These are phyloP conservation scores for Penicillium concentricum DNA, from an alignment of 2,329 filamentous ascomycete genomes.

Conservation along the genomic window DNA sequence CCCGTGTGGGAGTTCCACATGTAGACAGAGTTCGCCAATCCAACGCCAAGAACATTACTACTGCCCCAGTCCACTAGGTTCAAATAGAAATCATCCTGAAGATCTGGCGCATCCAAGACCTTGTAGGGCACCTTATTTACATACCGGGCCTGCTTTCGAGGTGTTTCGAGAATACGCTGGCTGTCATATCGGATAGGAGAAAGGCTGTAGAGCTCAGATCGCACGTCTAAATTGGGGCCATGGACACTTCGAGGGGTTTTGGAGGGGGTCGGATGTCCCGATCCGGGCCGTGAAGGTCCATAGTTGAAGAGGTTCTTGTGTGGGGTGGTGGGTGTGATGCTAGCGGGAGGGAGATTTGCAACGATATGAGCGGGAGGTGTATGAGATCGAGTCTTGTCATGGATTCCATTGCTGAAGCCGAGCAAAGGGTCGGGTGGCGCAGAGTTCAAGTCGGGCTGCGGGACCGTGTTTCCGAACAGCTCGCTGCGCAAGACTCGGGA, in stretches of 20 bases:
- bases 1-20: constrained; percentile 97
- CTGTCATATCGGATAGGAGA: constrained; percentile 92
- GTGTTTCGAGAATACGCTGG: constrained; percentile 88
- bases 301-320: constrained; percentile 98
- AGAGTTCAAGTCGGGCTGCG: constrained; percentile 69
- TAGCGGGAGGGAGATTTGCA: constrained; percentile 65
- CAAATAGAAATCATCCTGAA: constrained; percentile 96
- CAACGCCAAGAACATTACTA: constrained; percentile 89
- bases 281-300: constrained; percentile 70
- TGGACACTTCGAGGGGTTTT: constrained; percentile 86
- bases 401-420: constrained; percentile 49
- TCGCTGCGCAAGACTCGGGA: constrained; percentile 84
- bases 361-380: constrained; percentile 73
- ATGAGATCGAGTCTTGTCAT: constrained; percentile 70
- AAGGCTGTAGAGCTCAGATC: constrained; percentile 90
- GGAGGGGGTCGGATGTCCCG: constrained; percentile 82
- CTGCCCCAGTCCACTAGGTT: constrained; percentile 98
- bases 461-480: constrained; percentile 86
- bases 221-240: constrained; percentile 82
- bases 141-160: constrained; percentile 80
- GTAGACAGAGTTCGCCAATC: constrained; percentile 88
- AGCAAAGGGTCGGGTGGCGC: constrained; percentile 58
- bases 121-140: constrained; percentile 98
- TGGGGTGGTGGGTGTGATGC: constrained; percentile 86
- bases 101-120: constrained; percentile 90